phyloP scores from a whole-genome alignment of 2,329 filamentous ascomycete genomes.

The Apiospora malaysiana region DNA sequence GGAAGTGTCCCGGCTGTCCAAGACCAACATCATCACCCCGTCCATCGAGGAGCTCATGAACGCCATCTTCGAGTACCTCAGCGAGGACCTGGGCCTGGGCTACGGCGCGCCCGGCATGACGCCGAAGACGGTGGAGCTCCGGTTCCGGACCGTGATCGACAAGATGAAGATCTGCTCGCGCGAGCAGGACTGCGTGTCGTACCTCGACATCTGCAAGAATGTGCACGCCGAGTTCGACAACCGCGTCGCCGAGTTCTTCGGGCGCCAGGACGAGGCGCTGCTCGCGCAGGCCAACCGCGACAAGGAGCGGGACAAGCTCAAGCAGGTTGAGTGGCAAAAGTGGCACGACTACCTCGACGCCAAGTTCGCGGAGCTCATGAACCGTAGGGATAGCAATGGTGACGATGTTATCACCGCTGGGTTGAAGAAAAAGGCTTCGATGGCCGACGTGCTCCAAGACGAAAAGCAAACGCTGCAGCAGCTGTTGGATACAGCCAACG shows the following conservation, averaged over 20 bases:
- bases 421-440: neutral
- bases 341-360: neutral
- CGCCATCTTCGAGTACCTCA: neutral
- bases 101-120: neutral
- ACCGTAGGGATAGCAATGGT: neutral
- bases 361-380: neutral
- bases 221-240: neutral
- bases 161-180: neutral
- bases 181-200: neutral
- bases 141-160: neutral
- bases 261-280: neutral
- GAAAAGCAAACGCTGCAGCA: neutral
- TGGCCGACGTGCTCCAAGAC: neutral
- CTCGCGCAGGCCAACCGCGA: neutral
- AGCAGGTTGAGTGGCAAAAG: neutral
- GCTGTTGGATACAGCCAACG: neutral
- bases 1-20: neutral
- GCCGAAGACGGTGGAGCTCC: neutral
- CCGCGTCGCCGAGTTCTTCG: neutral
- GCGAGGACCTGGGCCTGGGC: neutral
- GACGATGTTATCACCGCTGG: too few relatives aligned
- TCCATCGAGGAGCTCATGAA: neutral
- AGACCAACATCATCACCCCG: neutral
- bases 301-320: neutral
- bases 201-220: neutral